A percentile compares a stretch with the other conserved stretches of the same genome.
Evolutionary conservation across 2,329 filamentous ascomycete species (phyloP).

Genomic region (Tolypocladium ovalisporum): DNA sequence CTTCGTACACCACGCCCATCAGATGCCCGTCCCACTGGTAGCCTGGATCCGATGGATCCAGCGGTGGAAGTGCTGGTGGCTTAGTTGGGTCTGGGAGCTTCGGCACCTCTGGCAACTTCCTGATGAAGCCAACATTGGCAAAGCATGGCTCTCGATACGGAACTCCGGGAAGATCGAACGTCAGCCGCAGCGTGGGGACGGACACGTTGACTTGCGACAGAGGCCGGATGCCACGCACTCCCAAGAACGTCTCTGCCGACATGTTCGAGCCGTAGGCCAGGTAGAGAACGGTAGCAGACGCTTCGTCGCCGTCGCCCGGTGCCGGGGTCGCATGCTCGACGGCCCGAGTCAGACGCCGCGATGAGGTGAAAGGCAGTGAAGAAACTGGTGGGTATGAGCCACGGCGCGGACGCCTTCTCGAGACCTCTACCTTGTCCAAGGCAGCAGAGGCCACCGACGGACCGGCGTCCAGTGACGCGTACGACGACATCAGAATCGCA

Average conservation of each 20-base stretch:
- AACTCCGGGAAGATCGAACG: conserved; percentile 76
- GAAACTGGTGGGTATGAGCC: conserved; percentile 16
- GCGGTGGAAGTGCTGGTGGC: conserved; percentile 14
- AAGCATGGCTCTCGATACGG: conserved; percentile 90
- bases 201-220: conserved; percentile 72
- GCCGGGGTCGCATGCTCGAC: conserved; percentile 12
- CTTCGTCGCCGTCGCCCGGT: conserved; percentile 10
- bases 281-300: conserved; percentile 54
- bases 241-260: conserved; percentile 66
- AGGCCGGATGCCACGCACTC: conserved; percentile 67
- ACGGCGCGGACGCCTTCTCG: conserved; percentile 8
- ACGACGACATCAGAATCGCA: neutral
- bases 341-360: conserved; percentile 17
- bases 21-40: conserved; percentile 65
- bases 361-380: conserved; percentile 20
- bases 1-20: conserved; percentile 91
- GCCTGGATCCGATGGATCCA: conserved; percentile 10
- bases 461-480: neutral
- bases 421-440: conserved; percentile 13
- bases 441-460: conserved; percentile 7
- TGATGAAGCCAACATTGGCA: conserved; percentile 64
- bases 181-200: conserved; percentile 66
- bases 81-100: conserved; percentile 20
- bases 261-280: conserved; percentile 92
- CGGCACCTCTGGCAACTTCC: conserved; percentile 32